phyloP scores from a whole-genome alignment of 1,284 basidiomycete species.

The Trichosporon sp. region DNA sequence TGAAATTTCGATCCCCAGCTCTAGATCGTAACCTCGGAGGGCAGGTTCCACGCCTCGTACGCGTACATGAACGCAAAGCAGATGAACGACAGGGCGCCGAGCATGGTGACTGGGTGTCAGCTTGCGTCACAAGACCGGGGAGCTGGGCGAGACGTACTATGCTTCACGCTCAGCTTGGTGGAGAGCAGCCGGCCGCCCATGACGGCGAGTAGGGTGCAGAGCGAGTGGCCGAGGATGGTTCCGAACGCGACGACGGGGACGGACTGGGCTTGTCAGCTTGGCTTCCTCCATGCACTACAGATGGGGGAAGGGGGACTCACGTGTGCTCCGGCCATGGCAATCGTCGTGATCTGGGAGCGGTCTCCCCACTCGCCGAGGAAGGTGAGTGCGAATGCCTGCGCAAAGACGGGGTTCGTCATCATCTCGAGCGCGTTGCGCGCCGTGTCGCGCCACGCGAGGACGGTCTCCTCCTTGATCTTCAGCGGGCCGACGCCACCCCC shows the following conservation, averaged over 20 bases:
- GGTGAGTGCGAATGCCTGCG: constrained; percentile 91
- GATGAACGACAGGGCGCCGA: constrained; percentile 79
- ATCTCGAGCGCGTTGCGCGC: constrained; percentile 62
- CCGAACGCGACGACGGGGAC: constrained; percentile 81
- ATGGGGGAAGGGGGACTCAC: constrained; percentile 61
- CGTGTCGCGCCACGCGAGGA: constrained; percentile 21
- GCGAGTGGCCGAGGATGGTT: constrained; percentile 83
- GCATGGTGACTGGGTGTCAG: constrained; percentile 67
- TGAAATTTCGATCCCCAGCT: no score
- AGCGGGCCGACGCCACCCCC: constrained; percentile 22
- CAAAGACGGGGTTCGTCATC: constrained; percentile 87
- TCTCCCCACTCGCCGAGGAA: constrained; percentile 99
- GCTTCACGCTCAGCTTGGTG: constrained; percentile 90
- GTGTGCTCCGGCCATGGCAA: constrained; percentile 92
- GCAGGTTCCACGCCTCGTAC: constrained; percentile 63
- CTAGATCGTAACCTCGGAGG: not conserved
- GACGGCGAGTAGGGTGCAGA: constrained; percentile 87
- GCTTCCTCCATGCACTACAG: not conserved
- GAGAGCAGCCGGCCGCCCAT: constrained; percentile 87
- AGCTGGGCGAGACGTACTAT: constrained; percentile 64
- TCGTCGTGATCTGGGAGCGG: constrained; percentile 94
- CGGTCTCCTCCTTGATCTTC: constrained; percentile 26
- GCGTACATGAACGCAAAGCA: constrained; percentile 77
- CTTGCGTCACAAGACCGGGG: no score
- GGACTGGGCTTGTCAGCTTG: constrained; percentile 59